A percentile compares a stretch with the other conserved stretches of the same genome.
Evolutionary conservation across 192 early-diverging fungal genomes (phyloP).

Genomic region (Pilobolus umbonatus): DNA sequence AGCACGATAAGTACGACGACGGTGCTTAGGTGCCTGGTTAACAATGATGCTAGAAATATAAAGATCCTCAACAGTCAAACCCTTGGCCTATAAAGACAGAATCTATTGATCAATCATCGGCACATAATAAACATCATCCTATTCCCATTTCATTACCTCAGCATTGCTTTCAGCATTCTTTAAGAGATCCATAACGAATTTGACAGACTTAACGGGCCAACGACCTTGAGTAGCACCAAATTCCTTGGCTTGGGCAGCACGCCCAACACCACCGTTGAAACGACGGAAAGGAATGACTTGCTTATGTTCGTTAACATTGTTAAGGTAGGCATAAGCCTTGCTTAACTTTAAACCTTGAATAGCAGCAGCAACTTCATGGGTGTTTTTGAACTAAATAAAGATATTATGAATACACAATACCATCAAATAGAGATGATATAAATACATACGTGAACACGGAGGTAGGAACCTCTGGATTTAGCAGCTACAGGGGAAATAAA

Average conservation of each 20-base stretch:
- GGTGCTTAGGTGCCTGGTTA: constrained; percentile 97
- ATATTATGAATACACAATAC: background rate
- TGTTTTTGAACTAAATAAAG: constrained; percentile 85
- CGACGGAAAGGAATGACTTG: constrained; percentile 95
- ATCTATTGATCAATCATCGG: too few relatives aligned
- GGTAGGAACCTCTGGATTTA: constrained; percentile 78
- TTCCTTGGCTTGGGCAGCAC: constrained; percentile 94
- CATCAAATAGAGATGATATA: background rate
- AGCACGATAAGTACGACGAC: constrained; percentile 96
- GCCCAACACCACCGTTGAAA: constrained; percentile 96
- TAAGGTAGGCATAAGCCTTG: constrained; percentile 90
- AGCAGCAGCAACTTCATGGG: constrained; percentile 91
- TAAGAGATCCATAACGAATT: constrained; percentile 89
- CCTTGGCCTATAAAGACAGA: constrained; percentile 85
- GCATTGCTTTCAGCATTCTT: constrained; percentile 98
- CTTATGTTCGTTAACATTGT: constrained; percentile 95
- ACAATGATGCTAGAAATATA: constrained; percentile 94
- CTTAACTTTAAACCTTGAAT: constrained; percentile 88
- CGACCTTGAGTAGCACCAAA: constrained; percentile 86
- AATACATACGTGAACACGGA: constrained; percentile 58
- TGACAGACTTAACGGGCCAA: constrained; percentile 97
- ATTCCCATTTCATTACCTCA: constrained; percentile 50
- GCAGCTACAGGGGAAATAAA: constrained; percentile 45
- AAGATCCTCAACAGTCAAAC: constrained; percentile 82
- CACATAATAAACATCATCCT: background rate